Evolutionary conservation across 305 asterid species (phyloP), one percentile per base, ranked within the genome.

Genomic region (Fraxinus angustifolia): DNA sequence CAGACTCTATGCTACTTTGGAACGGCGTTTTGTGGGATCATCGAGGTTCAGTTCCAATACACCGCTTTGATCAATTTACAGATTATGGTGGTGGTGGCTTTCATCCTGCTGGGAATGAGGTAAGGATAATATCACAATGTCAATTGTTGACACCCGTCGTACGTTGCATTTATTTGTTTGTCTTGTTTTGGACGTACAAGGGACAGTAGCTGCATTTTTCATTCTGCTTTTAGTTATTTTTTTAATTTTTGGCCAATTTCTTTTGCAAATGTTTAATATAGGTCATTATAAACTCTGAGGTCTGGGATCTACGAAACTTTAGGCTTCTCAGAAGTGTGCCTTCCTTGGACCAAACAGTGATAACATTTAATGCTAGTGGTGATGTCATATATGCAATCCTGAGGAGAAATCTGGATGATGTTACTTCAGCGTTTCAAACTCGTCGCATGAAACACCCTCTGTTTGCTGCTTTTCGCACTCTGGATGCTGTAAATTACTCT

Each of bases 51-150:
- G 88, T 88, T 62, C 96, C 94, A 35, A 83, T 91, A 42, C 97
- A 92, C 83, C 97, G 96, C 34, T 96, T 96, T 82, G 99, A 96
- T 83, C 97, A 91, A 79, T 93, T 92, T 73, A 88, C 96, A 0
- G 98, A 94, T 85, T 94, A 91, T 82, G 99, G 99, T 4, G 99
- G 99, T 11, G 99, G 99, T 21, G 98, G 98, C 65, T 96, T 96
- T 83, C 99, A 96, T 88, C 98, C 99, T 82, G 95, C 98, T 80
- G 97, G 99, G 76, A 96, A 94, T 81, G 98, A 96, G 98, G 99
- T 96, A 90, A 70, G 81, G 33, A 58, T 65, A 35, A 17, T 26
- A 53, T 31, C 75, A 38, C 6, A 34, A 10, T 17, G 77, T 70
- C 34, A 70, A 10, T 62, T 62, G 72, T 50, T 50, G 72, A 8